Evolutionary conservation across 2,329 filamentous ascomycete species (phyloP).

Genomic region (Madurella fahalii): DNA sequence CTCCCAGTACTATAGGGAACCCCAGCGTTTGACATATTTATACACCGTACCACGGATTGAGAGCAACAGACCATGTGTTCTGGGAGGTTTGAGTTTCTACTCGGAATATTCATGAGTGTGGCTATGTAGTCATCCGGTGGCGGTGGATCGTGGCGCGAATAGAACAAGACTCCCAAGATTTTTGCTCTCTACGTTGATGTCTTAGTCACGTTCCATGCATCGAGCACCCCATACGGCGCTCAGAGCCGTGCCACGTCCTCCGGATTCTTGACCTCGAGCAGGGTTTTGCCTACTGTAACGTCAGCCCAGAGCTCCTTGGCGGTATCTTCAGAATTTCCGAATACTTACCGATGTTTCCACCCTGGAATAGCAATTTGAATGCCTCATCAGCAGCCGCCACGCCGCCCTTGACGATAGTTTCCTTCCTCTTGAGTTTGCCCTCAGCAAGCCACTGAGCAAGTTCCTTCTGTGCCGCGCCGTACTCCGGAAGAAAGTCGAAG

Average conservation of each 20-base stretch:
- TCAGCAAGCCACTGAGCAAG: constrained; percentile 64
- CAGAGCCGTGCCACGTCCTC: constrained; percentile 18
- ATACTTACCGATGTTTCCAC: constrained; percentile 59
- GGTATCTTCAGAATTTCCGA: background rate
- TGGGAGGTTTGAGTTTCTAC: too few relatives aligned
- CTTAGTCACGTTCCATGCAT: too few relatives aligned
- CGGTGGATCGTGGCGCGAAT: too few relatives aligned
- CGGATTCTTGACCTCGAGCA: constrained; percentile 26
- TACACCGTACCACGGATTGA: too few relatives aligned
- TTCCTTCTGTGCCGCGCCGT: constrained; percentile 53
- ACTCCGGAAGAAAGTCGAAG: constrained; percentile 61
- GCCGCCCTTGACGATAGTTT: constrained; percentile 68
- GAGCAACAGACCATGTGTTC: too few relatives aligned
- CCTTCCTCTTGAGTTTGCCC: constrained; percentile 67
- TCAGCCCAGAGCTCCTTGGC: background rate
- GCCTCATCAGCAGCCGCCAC: constrained; percentile 59
- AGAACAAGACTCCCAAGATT: too few relatives aligned
- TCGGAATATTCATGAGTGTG: too few relatives aligned
- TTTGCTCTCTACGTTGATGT: too few relatives aligned
- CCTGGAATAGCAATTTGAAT: constrained; percentile 61
- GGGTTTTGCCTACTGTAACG: constrained; percentile 20
- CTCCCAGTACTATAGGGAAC: too few relatives aligned
- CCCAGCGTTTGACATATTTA: too few relatives aligned
- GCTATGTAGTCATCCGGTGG: too few relatives aligned
- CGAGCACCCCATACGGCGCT: background rate